Conservation (phyloP, 495 filamentous ascomycete genomes). For the Trichoderma gamsii region DNA sequence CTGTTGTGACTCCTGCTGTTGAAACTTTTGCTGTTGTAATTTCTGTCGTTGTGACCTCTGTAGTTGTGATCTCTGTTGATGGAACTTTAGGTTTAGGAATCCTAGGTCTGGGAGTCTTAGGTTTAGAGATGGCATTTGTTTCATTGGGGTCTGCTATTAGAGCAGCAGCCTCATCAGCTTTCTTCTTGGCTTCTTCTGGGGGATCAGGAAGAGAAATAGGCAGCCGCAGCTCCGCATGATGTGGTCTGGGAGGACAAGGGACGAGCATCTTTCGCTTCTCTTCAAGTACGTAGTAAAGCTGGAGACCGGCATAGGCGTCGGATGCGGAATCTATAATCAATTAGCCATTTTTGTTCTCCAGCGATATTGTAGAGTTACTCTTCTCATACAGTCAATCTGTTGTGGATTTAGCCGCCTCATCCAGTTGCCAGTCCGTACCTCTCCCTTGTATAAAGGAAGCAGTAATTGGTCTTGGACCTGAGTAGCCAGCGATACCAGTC, state of each 20-base stretch:
- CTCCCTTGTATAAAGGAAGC: conserved; percentile 71
- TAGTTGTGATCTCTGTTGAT: background rate
- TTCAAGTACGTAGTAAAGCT: conserved; percentile 65
- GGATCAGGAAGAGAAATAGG: conserved; percentile 48
- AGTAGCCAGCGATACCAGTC: conserved; percentile 55
- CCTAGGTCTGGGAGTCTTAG: background rate
- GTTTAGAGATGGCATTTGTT: background rate
- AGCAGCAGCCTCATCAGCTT: conserved; percentile 16
- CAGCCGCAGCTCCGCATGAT: conserved; percentile 56
- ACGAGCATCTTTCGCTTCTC: conserved; percentile 55
- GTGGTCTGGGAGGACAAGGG: conserved; percentile 64
- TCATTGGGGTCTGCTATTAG: background rate
- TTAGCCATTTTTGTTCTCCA: conserved; percentile 14
- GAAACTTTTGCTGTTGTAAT: background rate
- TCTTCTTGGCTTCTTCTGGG: conserved; percentile 25
- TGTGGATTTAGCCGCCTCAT: conserved; percentile 47
- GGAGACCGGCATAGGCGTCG: conserved; percentile 75
- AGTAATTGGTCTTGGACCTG: conserved; percentile 66
- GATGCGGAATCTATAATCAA: conserved; percentile 61
- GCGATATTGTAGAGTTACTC: background rate
- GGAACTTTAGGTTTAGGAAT: background rate
- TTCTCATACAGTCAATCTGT: conserved; percentile 66
- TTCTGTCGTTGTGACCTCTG: background rate
- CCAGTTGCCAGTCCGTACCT: conserved; percentile 65
- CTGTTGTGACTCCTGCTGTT: background rate